Percentiles rank a stretch among this genome's conserved stretches.
Evolutionary conservation across 768 basidiomycete species (phyloP).

Genomic region (Strobilomyces dryophilus): DNA sequence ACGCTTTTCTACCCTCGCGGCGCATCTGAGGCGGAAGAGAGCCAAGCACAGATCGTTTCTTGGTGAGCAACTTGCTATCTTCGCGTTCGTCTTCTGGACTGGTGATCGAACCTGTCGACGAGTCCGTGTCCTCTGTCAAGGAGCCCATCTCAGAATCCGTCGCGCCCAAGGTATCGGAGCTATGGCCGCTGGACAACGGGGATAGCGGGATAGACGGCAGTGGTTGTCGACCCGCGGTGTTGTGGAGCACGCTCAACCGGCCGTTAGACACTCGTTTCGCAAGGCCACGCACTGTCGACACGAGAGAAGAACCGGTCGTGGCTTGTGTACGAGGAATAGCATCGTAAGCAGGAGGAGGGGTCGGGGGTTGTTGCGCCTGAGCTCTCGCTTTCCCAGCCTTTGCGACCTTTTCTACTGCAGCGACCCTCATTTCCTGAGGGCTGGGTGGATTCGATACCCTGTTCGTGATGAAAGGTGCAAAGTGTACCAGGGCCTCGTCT

Average conservation of each 20-base stretch:
- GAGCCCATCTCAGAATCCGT: conserved; percentile 59
- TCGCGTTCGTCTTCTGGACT: conserved; percentile 47
- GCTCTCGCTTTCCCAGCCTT: conserved; percentile 53
- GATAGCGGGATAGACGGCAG: conserved; percentile 21
- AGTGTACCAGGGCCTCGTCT: conserved; percentile 64
- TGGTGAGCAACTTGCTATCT: conserved; percentile 14
- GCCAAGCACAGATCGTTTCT: conserved; percentile 44
- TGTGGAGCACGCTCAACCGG: conserved; percentile 32
- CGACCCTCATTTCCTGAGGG: conserved; percentile 42
- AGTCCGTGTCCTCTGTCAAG: conserved; percentile 59
- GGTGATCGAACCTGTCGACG: conserved; percentile 47
- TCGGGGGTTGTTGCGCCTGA: conserved; percentile 41
- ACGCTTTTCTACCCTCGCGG: conserved; percentile 37
- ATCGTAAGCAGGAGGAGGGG: conserved; percentile 44
- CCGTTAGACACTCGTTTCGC: conserved; percentile 52
- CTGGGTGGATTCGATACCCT: conserved; percentile 16
- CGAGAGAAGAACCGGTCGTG: conserved; percentile 35
- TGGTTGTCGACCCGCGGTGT: conserved; percentile 14
- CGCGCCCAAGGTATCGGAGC: conserved; percentile 42
- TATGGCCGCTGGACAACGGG: conserved; percentile 36
- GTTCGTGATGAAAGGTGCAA: conserved; percentile 61
- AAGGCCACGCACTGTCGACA: conserved; percentile 55
- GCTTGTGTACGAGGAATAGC: conserved; percentile 18
- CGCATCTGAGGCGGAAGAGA: conserved; percentile 44
- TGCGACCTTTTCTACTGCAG: conserved; percentile 51